A percentile compares a stretch with the other conserved stretches of the same genome.
phyloP scores from a whole-genome alignment of 371 early-diverging fungal genomes.

The Syncephalis fuscata region DNA sequence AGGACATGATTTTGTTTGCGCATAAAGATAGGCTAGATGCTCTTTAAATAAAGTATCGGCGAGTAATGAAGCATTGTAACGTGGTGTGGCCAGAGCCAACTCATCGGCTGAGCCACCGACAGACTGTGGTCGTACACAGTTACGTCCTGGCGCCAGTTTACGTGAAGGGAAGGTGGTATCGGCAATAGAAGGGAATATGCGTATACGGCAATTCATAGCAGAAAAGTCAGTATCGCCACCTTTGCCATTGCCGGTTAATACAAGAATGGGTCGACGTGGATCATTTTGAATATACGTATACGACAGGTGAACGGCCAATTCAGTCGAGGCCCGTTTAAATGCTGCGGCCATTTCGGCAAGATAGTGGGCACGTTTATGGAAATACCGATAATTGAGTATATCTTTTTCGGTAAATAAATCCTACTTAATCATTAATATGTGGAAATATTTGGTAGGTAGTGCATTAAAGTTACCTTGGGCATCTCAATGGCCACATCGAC shows the following conservation, averaged over 20 bases:
- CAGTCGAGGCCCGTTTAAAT: conserved; percentile 28
- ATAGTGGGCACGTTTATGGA: conserved; percentile 88
- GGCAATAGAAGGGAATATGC: conserved; percentile 60
- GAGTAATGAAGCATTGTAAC: conserved; percentile 74
- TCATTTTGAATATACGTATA: conserved; percentile 53
- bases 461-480: conserved; percentile 36
- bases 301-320: conserved; percentile 29
- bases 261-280: conserved; percentile 54
- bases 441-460: not conserved
- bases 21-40: conserved; percentile 64
- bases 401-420: conserved; percentile 81
- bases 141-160: conserved; percentile 65
- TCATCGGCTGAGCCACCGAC: not conserved
- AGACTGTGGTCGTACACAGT: conserved; percentile 51
- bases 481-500: conserved; percentile 89
- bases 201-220: conserved; percentile 42
- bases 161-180: conserved; percentile 37
- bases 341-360: conserved; percentile 44
- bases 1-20: conserved; percentile 43
- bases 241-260: conserved; percentile 35
- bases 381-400: conserved; percentile 82
- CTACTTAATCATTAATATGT: conserved; percentile 8
- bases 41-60: conserved; percentile 52
- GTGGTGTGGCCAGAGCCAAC: conserved; percentile 51
- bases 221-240: conserved; percentile 26